Evolutionary conservation across 441 rosid genomes (phyloP).

Genomic region (Populus tomentosa): DNA sequence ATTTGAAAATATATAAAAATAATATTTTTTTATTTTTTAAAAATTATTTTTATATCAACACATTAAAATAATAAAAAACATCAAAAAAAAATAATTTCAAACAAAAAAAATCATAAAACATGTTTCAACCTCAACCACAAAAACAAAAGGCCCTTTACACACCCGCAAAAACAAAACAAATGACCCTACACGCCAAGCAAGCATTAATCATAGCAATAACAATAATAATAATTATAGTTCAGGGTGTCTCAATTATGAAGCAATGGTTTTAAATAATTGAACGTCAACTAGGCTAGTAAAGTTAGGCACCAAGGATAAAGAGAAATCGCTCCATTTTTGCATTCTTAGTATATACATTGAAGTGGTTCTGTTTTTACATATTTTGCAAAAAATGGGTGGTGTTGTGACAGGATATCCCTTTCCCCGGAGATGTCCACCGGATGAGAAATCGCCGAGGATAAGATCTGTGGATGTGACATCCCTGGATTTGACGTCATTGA

Average conservation of each 20-base stretch:
- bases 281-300: conserved; percentile 14
- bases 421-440: conserved; percentile 45
- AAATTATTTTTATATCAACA: no score
- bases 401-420: conserved; percentile 40
- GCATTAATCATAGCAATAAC: background rate
- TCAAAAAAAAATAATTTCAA: no score
- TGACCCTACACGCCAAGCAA: background rate
- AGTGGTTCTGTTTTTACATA: background rate
- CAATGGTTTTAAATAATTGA: background rate
- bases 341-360: background rate
- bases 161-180: background rate
- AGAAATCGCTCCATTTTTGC: background rate
- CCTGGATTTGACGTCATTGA: conserved; percentile 30
- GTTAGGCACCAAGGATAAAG: conserved; percentile 18
- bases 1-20: no score
- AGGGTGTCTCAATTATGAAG: background rate
- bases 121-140: background rate
- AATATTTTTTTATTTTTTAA: no score
- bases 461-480: conserved; percentile 45
- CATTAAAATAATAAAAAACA: no score
- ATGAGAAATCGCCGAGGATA: conserved; percentile 56
- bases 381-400: background rate
- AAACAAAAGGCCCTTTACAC: no score
- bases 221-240: background rate
- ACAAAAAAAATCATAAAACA: background rate